Conservation (phyloP, 805 yeast genomes). For the Starmerella gropengiesseri region DNA sequence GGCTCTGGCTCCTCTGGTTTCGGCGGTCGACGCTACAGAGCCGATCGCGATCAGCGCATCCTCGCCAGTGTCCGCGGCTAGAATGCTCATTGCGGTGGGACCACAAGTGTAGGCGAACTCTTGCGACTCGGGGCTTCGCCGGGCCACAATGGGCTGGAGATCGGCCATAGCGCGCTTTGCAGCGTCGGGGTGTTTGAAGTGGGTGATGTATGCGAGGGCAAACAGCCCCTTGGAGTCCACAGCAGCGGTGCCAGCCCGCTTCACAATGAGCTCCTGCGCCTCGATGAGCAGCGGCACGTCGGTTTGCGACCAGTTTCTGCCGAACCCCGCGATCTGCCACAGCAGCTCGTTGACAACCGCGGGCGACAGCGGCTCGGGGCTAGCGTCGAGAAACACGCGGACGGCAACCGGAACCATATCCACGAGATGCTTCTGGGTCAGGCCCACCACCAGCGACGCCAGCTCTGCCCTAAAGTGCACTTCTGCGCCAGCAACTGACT, state of each 20-base stretch:
- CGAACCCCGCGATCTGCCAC: constrained; percentile 26
- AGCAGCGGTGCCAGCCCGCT: constrained; percentile 13
- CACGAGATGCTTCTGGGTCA: constrained; percentile 19
- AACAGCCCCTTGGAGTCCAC: constrained; percentile 28
- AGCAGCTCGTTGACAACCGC: constrained; percentile 24
- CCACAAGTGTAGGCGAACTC: constrained; percentile 20
- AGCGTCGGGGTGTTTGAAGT: constrained; percentile 11
- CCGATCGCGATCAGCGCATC: constrained; percentile 15
- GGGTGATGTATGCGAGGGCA: constrained; percentile 25
- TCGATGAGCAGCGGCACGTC: constrained; percentile 21
- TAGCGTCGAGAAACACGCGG: constrained; percentile 19
- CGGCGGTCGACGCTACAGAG: not conserved
- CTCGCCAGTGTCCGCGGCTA: constrained; percentile 12
- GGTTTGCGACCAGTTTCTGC: constrained; percentile 21
- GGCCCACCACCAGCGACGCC: constrained; percentile 19
- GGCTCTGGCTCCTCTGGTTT: no score
- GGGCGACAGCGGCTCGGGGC: not conserved
- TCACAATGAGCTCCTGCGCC: constrained; percentile 25
- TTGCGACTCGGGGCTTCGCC: constrained; percentile 5
- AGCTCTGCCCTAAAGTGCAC: constrained; percentile 20
- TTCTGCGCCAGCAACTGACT: constrained; percentile 8
- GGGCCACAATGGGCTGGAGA: constrained; percentile 2
- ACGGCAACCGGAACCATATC: constrained; percentile 26
- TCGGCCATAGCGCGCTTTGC: constrained; percentile 13
- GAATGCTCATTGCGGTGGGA: constrained; percentile 10